Conservation (phyloP, 2,329 filamentous ascomycete species). For the Fusarium pseudoanthophilum region DNA sequence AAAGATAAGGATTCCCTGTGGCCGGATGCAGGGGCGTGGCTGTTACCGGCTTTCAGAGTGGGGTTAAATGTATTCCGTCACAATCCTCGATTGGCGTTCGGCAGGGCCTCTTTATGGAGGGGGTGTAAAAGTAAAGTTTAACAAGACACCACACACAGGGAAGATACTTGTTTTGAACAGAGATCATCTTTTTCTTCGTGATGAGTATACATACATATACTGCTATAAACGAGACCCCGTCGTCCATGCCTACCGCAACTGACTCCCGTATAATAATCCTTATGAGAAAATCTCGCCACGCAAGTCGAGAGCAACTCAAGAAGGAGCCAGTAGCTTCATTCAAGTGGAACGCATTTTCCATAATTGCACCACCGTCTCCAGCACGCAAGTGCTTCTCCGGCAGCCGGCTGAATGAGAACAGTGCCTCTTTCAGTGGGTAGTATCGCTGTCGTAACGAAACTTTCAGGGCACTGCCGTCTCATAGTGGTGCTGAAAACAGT, state of each 20-base stretch:
- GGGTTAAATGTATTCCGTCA: conserved; percentile 3
- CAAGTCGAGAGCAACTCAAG: background rate
- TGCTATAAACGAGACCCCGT: too few species aligned
- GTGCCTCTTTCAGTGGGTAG: background rate
- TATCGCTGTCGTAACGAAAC: conserved; percentile 10
- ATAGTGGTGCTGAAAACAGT: conserved; percentile 13
- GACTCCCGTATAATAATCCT: too few species aligned
- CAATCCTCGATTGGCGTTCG: conserved; percentile 32
- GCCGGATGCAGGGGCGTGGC: conserved; percentile 45
- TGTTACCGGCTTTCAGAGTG: conserved; percentile 41
- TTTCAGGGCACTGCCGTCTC: conserved; percentile 28
- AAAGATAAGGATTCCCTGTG: conserved; percentile 44
- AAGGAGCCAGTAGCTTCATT: background rate
- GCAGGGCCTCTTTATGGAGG: background rate
- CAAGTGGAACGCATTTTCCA: background rate
- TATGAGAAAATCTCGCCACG: too few species aligned
- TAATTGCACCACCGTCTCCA: background rate
- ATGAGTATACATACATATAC: too few species aligned
- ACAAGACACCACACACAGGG: conserved; percentile 9
- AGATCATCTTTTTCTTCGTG: too few species aligned
- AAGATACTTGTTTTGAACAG: conserved; percentile 18
- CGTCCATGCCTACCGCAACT: background rate
- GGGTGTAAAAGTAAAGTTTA: conserved; percentile 3
- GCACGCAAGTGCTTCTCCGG: conserved; percentile 19
- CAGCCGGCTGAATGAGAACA: background rate